phyloP scores from a whole-genome alignment of 257 asterid species.

The Penstemon barbatus region DNA sequence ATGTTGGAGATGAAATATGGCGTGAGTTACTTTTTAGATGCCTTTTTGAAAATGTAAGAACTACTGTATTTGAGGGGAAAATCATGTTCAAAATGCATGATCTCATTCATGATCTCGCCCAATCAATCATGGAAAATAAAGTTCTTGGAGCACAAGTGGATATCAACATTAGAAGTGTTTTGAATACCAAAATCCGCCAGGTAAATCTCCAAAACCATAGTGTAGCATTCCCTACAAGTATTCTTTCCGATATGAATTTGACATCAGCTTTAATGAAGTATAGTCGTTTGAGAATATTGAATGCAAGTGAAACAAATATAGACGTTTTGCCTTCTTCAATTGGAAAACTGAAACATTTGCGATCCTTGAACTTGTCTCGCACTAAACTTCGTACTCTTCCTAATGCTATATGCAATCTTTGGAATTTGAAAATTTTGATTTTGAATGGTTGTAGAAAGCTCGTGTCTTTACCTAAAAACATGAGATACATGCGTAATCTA shows the following conservation, averaged over 20 bases:
- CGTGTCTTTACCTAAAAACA: slow-evolving; percentile 19
- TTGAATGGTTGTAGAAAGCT: slow-evolving; percentile 3
- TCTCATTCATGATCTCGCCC: slow-evolving; percentile 32
- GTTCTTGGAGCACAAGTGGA: background rate
- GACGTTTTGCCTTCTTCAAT: slow-evolving; percentile 11
- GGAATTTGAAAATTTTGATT: slow-evolving; percentile 28
- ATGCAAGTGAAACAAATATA: slow-evolving; percentile 6
- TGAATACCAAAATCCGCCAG: slow-evolving; percentile 21
- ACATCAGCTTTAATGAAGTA: background rate
- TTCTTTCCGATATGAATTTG: background rate
- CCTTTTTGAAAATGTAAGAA: slow-evolving; percentile 26
- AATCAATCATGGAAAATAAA: slow-evolving; percentile 3
- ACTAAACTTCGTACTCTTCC: slow-evolving; percentile 11
- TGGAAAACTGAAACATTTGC: slow-evolving; percentile 21
- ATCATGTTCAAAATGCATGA: slow-evolving; percentile 21
- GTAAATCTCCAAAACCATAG: background rate
- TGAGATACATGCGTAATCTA: slow-evolving; percentile 19
- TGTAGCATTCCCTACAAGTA: background rate
- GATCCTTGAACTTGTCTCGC: slow-evolving; percentile 21
- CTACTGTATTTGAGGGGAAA: background rate
- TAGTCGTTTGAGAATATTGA: slow-evolving; percentile 13
- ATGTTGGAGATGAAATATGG: slow-evolving; percentile 23
- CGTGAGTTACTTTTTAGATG: slow-evolving; percentile 22
- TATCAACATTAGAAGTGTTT: background rate
- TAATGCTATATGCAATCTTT: slow-evolving; percentile 1